Base-by-base conservation (phyloP, 768 basidiomycete genomes). In the Suillus variegatus region DNA sequence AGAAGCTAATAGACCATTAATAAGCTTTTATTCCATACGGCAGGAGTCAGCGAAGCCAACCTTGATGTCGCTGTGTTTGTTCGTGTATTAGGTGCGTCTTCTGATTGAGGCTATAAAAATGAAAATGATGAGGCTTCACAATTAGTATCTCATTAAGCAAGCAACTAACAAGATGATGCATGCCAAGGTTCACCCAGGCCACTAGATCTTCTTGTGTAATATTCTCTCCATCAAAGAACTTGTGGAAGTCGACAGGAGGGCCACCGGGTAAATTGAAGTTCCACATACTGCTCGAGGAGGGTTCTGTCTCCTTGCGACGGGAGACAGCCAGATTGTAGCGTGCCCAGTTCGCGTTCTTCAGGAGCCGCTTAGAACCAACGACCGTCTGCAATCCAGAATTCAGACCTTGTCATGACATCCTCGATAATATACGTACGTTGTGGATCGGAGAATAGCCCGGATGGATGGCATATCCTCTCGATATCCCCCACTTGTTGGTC, bases 281-380 rank as follows among this genome's bases (percentile, higher is more conserved):
- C 87, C 88, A 90, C 76, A 83, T 82, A 49, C 79, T 79, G 65
- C 84, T 86, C 16, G 84, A 85, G 1, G 79, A 76, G 3, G 85
- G 87, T 73, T 90, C 89, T 1, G 82, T 82, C 22, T 90, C 89
- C 73, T 90, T 88, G 43, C 84, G 80, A 61, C 73, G 76, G 20
- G 86, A 84, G 14, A 89, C 82, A 1, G 86, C 85, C 6, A 88
- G 74, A 71, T 86, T 86, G 71, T 89, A 86, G 41, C 85, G 82
- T 3, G 88, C 88, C 85, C 88, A 90, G 69, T 89, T 86, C 4
- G 84, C 86, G 61, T 89, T 89, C 41, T 87, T 82, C 57, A 84
- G 73, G 9, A 87, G 77, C 2, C 87, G 81, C 74, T 88, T 88
- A 41, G 84, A 86, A 6, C 87, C 83, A 0, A 88, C 80, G 60